A percentile compares a stretch with the other conserved stretches of the same genome.
Conservation (phyloP, 306 rosid species). For the Vigna angularis region DNA sequence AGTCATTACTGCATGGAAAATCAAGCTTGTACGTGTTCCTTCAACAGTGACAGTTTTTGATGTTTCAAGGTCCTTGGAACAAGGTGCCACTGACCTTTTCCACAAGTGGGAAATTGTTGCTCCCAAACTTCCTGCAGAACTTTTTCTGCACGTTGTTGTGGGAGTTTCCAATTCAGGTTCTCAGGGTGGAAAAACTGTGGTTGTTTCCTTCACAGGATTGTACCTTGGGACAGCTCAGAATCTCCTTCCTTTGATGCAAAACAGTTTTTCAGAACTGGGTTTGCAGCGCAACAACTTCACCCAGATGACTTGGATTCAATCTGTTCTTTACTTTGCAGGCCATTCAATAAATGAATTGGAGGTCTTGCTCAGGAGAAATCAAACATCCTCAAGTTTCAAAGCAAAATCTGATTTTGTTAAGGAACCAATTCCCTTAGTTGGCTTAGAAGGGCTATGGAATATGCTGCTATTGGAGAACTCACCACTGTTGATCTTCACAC, state of each 20-base stretch:
- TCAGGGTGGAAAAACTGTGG: slow-evolving; percentile 3
- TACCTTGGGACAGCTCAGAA: slow-evolving; percentile 45
- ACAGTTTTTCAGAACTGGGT: slow-evolving; percentile 41
- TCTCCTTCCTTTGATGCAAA: slow-evolving; percentile 29
- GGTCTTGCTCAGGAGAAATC: slow-evolving; percentile 41
- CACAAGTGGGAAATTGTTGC: slow-evolving; percentile 45
- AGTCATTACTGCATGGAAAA: slow-evolving; percentile 43
- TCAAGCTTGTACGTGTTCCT: slow-evolving; percentile 46
- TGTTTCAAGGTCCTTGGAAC: slow-evolving; percentile 35
- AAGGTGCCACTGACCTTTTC: slow-evolving; percentile 14
- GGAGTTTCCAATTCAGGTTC: slow-evolving; percentile 28
- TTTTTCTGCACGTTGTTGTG: slow-evolving; percentile 38
- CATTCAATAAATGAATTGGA: slow-evolving; percentile 8
- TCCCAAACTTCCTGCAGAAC: slow-evolving; percentile 35
- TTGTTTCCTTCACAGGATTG: slow-evolving; percentile 37
- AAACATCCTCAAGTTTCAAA: slow-evolving; percentile 32
- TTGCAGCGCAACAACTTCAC: slow-evolving; percentile 20
- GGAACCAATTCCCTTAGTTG: slow-evolving; percentile 32
- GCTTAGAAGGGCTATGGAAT: slow-evolving; percentile 46
- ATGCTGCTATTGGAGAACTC: slow-evolving; percentile 9
- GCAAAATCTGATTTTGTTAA: slow-evolving; percentile 50
- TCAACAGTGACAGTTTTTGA: slow-evolving; percentile 38
- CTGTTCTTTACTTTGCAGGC: slow-evolving; percentile 33
- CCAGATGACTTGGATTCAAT: slow-evolving; percentile 49
- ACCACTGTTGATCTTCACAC: neutral